Conservation (phyloP, 2,329 filamentous ascomycete species). For the Didymella glomerata region DNA sequence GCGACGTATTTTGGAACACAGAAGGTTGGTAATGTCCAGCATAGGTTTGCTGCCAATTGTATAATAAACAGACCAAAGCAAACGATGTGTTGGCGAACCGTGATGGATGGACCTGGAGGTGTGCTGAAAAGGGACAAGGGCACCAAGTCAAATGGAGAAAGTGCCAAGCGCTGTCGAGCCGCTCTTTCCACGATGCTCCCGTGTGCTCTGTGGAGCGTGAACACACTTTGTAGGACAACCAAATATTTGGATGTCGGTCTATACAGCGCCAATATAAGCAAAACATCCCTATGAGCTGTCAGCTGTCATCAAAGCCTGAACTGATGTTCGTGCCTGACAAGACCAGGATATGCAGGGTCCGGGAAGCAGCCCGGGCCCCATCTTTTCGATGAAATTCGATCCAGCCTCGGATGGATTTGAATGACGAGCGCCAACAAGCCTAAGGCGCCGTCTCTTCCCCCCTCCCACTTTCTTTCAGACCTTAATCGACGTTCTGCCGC, state of each 20-base stretch:
- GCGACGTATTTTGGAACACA: not conserved
- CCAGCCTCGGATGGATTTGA: slow-evolving; percentile 20
- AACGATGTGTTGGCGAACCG: slow-evolving; percentile 13
- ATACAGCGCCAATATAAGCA: not conserved
- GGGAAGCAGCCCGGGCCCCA: slow-evolving; percentile 3
- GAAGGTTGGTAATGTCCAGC: not conserved
- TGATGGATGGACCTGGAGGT: slow-evolving; percentile 13
- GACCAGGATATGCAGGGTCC: slow-evolving; percentile 12
- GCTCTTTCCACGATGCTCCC: slow-evolving; percentile 8
- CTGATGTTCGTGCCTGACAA: slow-evolving; percentile 18
- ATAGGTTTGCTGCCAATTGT: not conserved
- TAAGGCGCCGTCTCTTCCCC: slow-evolving; percentile 18
- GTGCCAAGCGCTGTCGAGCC: slow-evolving; percentile 18
- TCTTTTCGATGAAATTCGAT: slow-evolving; percentile 6
- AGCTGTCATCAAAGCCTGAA: slow-evolving; percentile 10
- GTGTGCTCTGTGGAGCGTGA: not conserved
- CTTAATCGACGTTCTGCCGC: slow-evolving; percentile 12
- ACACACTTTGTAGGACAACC: not conserved
- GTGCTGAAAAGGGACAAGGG: slow-evolving; percentile 9
- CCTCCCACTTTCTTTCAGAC: slow-evolving; percentile 14
- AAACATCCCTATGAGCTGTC: not conserved
- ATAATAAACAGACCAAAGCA: not conserved
- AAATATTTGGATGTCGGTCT: too few relatives aligned
- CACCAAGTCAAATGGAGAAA: slow-evolving; percentile 18
- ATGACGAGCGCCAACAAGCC: slow-evolving; percentile 22